Conservation (phyloP, 306 rosid genomes). For the Coriaria nepalensis region DNA sequence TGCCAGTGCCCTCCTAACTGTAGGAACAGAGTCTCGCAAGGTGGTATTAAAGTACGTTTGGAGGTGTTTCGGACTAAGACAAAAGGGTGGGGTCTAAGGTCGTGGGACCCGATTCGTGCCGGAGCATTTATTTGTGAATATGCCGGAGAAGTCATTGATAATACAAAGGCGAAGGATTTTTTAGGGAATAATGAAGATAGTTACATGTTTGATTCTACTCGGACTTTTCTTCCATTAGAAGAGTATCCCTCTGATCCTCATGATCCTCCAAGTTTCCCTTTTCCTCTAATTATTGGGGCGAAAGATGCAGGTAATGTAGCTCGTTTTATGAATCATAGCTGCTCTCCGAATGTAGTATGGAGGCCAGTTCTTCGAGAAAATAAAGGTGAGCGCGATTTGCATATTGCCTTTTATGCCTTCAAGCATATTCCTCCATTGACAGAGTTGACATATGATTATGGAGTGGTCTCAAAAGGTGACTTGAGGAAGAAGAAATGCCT, state of each 20-base stretch:
- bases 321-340: constrained; percentile 93
- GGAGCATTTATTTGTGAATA: constrained; percentile 78
- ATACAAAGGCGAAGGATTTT: constrained; percentile 43
- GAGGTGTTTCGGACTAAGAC: constrained; percentile 71
- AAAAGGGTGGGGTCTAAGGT: constrained; percentile 90
- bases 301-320: constrained; percentile 75
- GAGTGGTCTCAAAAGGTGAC: constrained; percentile 34
- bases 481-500: constrained; percentile 70
- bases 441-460: constrained; percentile 90
- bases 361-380: constrained; percentile 59
- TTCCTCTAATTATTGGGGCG: constrained; percentile 55
- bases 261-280: constrained; percentile 50
- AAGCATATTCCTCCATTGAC: constrained; percentile 78
- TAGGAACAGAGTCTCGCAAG: constrained; percentile 59
- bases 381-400: constrained; percentile 49
- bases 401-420: constrained; percentile 56
- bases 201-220: constrained; percentile 66
- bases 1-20: constrained; percentile 77
- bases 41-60: constrained; percentile 55
- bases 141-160: constrained; percentile 74
- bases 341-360: constrained; percentile 78
- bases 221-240: constrained; percentile 51
- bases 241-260: constrained; percentile 44
- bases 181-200: constrained; percentile 57
- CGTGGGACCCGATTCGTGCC: constrained; percentile 88